These are phyloP conservation scores for Apiospora hydei DNA, from an alignment of 2,329 filamentous ascomycete genomes.

Conservation along the genomic window DNA sequence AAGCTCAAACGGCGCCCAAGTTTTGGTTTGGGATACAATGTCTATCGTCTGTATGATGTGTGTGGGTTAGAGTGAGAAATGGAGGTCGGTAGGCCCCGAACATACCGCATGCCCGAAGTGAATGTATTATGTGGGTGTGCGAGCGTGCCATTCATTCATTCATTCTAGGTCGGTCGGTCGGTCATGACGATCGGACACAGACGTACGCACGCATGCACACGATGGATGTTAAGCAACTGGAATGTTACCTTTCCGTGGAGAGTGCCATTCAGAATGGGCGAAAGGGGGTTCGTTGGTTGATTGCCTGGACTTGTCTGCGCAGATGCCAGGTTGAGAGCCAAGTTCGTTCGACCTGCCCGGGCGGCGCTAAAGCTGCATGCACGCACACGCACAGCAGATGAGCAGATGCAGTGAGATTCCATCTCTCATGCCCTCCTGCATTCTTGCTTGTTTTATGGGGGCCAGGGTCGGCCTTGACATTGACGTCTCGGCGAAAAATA, in stretches of 20 bases:
- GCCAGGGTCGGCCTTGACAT: neutral
- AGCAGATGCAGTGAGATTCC: neutral
- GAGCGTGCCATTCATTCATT: too few species aligned
- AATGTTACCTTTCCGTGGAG: neutral
- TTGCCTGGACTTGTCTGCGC: too few species aligned
- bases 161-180: neutral
- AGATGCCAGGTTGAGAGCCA: neutral
- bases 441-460: slow-evolving; percentile 12
- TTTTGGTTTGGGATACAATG: neutral
- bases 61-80: neutral
- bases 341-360: neutral
- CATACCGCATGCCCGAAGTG: neutral
- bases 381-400: neutral
- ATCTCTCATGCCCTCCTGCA: neutral
- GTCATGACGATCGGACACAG: neutral
- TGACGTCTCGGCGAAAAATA: neutral
- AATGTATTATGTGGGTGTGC: neutral
- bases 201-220: too few species aligned
- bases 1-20: neutral
- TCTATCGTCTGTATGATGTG: neutral
- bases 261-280: neutral
- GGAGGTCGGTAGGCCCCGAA: neutral
- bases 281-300: too few species aligned
- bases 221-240: neutral
- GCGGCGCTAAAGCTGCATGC: neutral